A percentile compares a stretch with the other conserved stretches of the same genome.
These are phyloP conservation scores for Capsicum baccatum DNA, from an alignment of 257 asterid species.

Conservation along the genomic window DNA sequence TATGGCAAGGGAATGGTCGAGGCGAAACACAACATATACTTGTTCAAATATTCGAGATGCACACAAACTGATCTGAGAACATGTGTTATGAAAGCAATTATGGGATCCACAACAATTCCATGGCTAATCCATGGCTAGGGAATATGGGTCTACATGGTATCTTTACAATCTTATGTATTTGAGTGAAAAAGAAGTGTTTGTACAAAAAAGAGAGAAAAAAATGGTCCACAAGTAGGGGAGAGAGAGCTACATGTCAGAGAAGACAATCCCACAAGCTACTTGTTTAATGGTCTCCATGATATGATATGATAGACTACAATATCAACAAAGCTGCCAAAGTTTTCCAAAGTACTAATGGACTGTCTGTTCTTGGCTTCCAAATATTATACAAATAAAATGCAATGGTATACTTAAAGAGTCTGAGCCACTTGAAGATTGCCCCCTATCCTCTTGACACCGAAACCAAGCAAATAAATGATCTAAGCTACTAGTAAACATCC, in stretches of 20 bases:
- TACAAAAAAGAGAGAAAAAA: conserved; percentile 24
- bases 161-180: conserved; percentile 46
- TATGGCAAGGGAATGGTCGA: conserved; percentile 42
- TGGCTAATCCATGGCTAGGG: conserved; percentile 52
- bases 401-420: conserved; percentile 37
- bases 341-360: conserved; percentile 40
- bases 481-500: conserved; percentile 44
- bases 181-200: conserved; percentile 33
- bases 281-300: conserved; percentile 66
- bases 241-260: conserved; percentile 47
- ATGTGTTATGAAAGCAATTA: background rate
- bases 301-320: conserved; percentile 45
- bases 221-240: conserved; percentile 55
- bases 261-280: conserved; percentile 71
- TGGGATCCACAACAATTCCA: conserved; percentile 30
- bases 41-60: background rate
- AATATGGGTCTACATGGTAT: conserved; percentile 36
- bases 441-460: conserved; percentile 67
- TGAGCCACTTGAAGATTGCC: conserved; percentile 64
- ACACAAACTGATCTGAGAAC: background rate
- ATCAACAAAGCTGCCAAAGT: conserved; percentile 38
- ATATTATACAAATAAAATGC: conserved; percentile 13
- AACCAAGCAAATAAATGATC: conserved; percentile 71
- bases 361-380: conserved; percentile 43
- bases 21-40: background rate